Percentiles rank a stretch among this genome's conserved stretches.
These are phyloP conservation scores for Acer saccharum DNA, from an alignment of 345 rosid species.

Conservation along the genomic window DNA sequence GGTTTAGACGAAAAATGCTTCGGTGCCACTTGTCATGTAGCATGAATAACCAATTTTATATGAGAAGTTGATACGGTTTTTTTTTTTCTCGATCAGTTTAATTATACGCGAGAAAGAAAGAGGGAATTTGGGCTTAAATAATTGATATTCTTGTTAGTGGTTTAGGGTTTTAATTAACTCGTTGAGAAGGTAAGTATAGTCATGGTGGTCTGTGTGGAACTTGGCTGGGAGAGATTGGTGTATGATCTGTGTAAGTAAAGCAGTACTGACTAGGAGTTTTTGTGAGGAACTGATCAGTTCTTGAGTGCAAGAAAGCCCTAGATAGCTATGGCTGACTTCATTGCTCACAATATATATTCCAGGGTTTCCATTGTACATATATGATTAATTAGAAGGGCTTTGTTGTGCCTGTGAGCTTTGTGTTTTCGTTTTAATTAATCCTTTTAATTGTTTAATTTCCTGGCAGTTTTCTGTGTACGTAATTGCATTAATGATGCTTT, in stretches of 20 bases:
- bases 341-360: neutral
- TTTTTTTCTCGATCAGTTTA: too few species aligned
- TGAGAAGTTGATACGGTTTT: too few species aligned
- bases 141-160: neutral
- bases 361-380: too few species aligned
- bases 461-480: too few species aligned
- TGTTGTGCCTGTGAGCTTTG: too few species aligned
- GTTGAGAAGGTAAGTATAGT: slow-evolving; percentile 10
- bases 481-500: too few species aligned
- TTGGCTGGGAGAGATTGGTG: slow-evolving; percentile 7
- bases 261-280: slow-evolving; percentile 8
- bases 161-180: slow-evolving; percentile 10
- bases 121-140: slow-evolving; percentile 4
- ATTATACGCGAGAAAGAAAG: neutral
- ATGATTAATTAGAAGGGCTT: too few species aligned
- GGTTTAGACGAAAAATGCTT: neutral
- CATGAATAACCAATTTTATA: too few species aligned
- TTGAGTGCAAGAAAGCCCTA: slow-evolving; percentile 17
- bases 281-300: neutral
- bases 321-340: slow-evolving; percentile 12
- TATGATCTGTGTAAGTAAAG: neutral
- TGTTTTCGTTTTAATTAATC: too few species aligned
- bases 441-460: too few species aligned
- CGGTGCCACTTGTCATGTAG: too few species aligned
- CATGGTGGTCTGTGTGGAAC: neutral